Evolutionary conservation across 805 yeast species (phyloP).

Genomic region (Metschnikowia kunwiensis): DNA sequence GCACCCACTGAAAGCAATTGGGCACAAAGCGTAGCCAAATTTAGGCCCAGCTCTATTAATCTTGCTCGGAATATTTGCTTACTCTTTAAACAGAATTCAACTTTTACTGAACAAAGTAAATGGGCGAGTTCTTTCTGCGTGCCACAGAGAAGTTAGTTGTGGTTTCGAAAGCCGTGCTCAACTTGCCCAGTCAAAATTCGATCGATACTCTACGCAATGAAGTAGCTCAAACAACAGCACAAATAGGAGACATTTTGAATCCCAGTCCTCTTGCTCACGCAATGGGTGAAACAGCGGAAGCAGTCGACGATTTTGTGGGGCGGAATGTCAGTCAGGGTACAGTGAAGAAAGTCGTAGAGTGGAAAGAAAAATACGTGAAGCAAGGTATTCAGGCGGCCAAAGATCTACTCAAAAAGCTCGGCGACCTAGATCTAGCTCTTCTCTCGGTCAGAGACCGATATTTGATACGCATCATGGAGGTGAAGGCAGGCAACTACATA

Average conservation of each 20-base stretch:
- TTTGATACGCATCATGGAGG: conserved; percentile 3
- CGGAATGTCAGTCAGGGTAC: not conserved
- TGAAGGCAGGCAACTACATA: conserved; percentile 3
- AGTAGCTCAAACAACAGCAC: conserved; percentile 1
- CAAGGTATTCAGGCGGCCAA: conserved; percentile 1
- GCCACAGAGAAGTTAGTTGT: conserved; percentile 2
- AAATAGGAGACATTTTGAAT: conserved; percentile 6
- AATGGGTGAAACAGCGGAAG: conserved; percentile 2
- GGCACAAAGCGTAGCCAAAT: no score
- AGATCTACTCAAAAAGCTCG: not conserved
- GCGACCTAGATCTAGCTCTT: conserved; percentile 2
- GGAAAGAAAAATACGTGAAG: conserved; percentile 4
- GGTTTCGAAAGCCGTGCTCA: conserved; percentile 1
- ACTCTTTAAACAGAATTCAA: no score
- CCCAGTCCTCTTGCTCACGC: conserved; percentile 8
- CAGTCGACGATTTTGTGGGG: conserved; percentile 1
- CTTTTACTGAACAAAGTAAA: no score
- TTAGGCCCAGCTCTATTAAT: no score
- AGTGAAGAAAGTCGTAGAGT: conserved; percentile 5
- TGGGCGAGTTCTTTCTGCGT: conserved; percentile 3
- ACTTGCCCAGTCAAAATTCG: conserved; percentile 1
- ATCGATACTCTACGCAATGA: conserved; percentile 5
- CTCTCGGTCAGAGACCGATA: conserved; percentile 1
- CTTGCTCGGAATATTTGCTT: no score
- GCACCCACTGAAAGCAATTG: no score